phyloP scores from a whole-genome alignment of 2,329 filamentous ascomycete species.

The Aureobasidium sp. region DNA sequence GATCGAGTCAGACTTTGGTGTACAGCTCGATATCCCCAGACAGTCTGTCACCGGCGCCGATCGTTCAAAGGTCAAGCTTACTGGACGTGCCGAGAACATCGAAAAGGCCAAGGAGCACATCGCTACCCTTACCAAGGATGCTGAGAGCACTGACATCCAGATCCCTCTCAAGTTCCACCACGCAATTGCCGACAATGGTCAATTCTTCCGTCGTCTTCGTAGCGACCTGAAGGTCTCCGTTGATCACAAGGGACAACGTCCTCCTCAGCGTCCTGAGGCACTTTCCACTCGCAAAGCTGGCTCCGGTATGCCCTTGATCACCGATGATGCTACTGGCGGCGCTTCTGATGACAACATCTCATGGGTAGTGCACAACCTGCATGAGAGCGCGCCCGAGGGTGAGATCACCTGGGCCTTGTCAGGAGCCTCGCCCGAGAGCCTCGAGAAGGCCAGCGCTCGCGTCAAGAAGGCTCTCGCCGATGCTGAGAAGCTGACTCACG shows the following conservation, averaged over 20 bases:
- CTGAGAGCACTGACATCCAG: conserved; percentile 79
- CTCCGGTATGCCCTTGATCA: conserved; percentile 77
- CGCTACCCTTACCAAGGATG: conserved; percentile 67
- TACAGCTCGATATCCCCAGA: conserved; percentile 84
- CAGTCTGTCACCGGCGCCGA: conserved; percentile 62
- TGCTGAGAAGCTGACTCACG: conserved; percentile 61
- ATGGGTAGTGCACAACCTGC: conserved; percentile 75
- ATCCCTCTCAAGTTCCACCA: conserved; percentile 81
- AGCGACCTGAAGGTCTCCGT: conserved; percentile 84
- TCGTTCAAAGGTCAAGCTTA: conserved; percentile 78
- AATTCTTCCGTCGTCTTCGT: conserved; percentile 85
- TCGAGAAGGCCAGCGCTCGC: conserved; percentile 71
- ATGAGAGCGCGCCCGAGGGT: conserved; percentile 56
- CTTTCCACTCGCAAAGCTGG: conserved; percentile 45
- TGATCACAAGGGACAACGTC: conserved; percentile 75
- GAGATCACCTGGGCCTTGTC: conserved; percentile 82
- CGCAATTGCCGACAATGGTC: conserved; percentile 75
- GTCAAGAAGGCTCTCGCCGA: conserved; percentile 68
- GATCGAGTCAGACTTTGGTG: conserved; percentile 77
- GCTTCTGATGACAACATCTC: conserved; percentile 62
- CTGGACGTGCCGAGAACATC: conserved; percentile 70
- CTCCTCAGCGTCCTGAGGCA: conserved; percentile 59
- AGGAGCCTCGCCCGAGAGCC: conserved; percentile 63
- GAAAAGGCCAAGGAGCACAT: conserved; percentile 85
- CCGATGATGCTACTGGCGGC: conserved; percentile 56